These are phyloP conservation scores for Artomyces pyxidatus DNA, from an alignment of 768 basidiomycete genomes.

Conservation along the genomic window DNA sequence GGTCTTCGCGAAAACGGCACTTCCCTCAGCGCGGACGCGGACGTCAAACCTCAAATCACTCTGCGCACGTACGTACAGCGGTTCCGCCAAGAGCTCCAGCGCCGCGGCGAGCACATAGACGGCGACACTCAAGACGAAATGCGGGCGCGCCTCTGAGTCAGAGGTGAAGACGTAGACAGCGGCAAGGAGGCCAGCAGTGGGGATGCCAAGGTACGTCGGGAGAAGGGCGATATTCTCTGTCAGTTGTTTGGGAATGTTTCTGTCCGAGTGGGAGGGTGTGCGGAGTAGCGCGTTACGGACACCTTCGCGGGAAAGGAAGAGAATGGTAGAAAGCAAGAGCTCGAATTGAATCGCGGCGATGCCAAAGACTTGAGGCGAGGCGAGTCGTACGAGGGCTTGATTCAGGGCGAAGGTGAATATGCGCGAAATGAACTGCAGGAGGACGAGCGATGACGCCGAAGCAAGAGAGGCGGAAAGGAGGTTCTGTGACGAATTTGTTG, in stretches of 20 bases:
- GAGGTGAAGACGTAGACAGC: constrained; percentile 42
- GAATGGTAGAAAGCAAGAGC: constrained; percentile 77
- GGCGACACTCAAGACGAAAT: constrained; percentile 53
- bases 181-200: constrained; percentile 47
- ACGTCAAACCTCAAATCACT: constrained; percentile 61
- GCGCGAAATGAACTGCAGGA: constrained; percentile 79
- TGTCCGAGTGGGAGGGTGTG: constrained; percentile 27
- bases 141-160: constrained; percentile 50
- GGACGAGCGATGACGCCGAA: constrained; percentile 61
- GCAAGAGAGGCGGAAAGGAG: constrained; percentile 33
- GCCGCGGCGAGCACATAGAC: constrained; percentile 72
- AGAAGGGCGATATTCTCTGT: constrained; percentile 49
- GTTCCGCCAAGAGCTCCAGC: constrained; percentile 76
- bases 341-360: constrained; percentile 94
- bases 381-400: constrained; percentile 76
- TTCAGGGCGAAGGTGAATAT: constrained; percentile 84
- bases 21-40: constrained; percentile 81
- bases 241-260: constrained; percentile 1
- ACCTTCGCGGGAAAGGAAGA: constrained; percentile 92
- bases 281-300: constrained; percentile 80
- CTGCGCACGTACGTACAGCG: constrained; percentile 39
- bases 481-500: too few species aligned
- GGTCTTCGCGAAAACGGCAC: constrained; percentile 70
- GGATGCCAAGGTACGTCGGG: constrained; percentile 61
- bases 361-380: constrained; percentile 79